Percentiles rank a stretch among this genome's conserved stretches.
phyloP scores from a whole-genome alignment of 352 stramenopile species.

The Phytopythium kandeliae region DNA sequence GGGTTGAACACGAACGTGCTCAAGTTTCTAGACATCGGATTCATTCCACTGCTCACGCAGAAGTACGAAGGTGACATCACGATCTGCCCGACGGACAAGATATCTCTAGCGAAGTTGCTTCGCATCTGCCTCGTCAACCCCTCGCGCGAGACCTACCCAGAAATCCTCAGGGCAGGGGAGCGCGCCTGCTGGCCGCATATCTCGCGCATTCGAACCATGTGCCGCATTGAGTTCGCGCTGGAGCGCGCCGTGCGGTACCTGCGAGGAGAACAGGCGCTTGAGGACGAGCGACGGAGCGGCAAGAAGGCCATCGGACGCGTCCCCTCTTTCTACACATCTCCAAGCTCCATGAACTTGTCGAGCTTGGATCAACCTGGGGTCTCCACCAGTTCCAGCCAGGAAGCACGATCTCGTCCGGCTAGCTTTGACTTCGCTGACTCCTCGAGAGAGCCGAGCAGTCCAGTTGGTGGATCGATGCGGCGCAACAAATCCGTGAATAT shows the following conservation, averaged over 20 bases:
- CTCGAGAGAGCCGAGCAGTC: conserved; percentile 9
- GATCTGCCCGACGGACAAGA: conserved; percentile 91
- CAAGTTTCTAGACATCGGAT: conserved; percentile 75
- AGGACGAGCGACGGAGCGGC: conserved; percentile 67
- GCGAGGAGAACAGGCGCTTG: conserved; percentile 72
- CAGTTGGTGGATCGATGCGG: conserved; percentile 28
- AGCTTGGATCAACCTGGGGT: conserved; percentile 46
- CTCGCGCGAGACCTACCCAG: conserved; percentile 43
- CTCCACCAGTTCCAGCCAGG: conserved; percentile 9
- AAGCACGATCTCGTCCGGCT: conserved; percentile 12
- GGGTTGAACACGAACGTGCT: conserved; percentile 81
- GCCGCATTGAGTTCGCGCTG: conserved; percentile 95
- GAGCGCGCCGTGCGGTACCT: conserved; percentile 86
- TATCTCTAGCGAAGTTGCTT: conserved; percentile 76
- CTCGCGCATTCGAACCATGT: conserved; percentile 94
- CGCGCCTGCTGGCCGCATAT: conserved; percentile 92
- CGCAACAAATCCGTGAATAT: conserved; percentile 80
- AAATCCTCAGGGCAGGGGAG: conserved; percentile 87
- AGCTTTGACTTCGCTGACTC: conserved; percentile 21
- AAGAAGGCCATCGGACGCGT: conserved; percentile 73
- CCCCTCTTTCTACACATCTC: conserved; percentile 85
- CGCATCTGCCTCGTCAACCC: conserved; percentile 83
- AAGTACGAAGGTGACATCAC: conserved; percentile 99
- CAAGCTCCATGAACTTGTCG: conserved; percentile 80
- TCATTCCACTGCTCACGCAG: conserved; percentile 80